phyloP scores from a whole-genome alignment of 345 rosid genomes.

The Pelargonium nanum region DNA sequence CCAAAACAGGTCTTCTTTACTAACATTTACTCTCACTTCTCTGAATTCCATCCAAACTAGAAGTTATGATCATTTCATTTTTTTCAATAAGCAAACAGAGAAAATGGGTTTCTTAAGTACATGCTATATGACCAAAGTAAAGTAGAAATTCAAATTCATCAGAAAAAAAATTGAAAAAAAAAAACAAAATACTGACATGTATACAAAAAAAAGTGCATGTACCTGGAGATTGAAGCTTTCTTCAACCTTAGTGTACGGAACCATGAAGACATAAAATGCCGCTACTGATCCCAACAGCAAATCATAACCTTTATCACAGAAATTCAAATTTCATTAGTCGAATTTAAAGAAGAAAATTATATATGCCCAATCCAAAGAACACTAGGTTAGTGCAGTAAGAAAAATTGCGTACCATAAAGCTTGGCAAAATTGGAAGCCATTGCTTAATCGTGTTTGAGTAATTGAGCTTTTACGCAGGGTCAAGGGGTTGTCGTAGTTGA shows the following conservation, averaged over 20 bases:
- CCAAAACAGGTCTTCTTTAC: too few species aligned
- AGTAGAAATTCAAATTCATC: background rate
- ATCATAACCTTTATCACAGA: constrained; percentile 51
- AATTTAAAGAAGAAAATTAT: background rate
- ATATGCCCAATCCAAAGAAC: background rate
- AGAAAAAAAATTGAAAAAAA: background rate
- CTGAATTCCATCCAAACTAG: too few species aligned
- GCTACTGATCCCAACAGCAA: constrained; percentile 69
- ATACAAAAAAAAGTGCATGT: background rate
- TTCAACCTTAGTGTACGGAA: constrained; percentile 91
- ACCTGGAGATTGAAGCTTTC: constrained; percentile 98
- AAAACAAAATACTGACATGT: background rate
- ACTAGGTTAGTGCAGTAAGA: background rate
- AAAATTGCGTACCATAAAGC: constrained; percentile 24
- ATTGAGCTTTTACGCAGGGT: too few species aligned
- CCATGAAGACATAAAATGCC: constrained; percentile 57
- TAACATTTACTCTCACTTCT: too few species aligned
- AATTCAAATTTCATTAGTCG: background rate
- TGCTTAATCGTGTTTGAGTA: too few species aligned
- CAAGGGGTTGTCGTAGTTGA: too few species aligned
- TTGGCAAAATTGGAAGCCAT: constrained; percentile 32
- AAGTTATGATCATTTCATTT: too few species aligned
- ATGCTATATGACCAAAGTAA: too few species aligned
- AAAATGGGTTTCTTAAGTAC: too few species aligned
- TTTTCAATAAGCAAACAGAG: too few species aligned